Percentiles rank a stretch among this genome's conserved stretches.
phyloP scores from a whole-genome alignment of 805 yeast species.

The Wickerhamomyces bisporus region DNA sequence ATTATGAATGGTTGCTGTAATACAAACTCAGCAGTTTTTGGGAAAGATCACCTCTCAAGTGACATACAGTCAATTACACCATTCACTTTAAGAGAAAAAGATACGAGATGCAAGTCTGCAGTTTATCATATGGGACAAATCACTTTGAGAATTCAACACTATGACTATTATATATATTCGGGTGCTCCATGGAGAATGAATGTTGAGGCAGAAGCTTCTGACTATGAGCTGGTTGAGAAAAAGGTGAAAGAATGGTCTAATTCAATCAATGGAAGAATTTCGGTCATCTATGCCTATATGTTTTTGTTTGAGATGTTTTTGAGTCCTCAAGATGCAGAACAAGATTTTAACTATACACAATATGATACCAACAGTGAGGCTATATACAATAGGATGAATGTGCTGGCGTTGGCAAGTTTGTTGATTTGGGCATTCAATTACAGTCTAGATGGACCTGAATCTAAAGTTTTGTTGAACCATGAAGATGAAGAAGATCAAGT shows the following conservation, averaged over 20 bases:
- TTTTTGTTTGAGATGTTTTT: slow-evolving; percentile 59
- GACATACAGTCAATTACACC: slow-evolving; percentile 12
- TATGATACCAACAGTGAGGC: slow-evolving; percentile 52
- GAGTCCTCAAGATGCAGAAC: slow-evolving; percentile 41
- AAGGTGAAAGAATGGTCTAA: slow-evolving; percentile 51
- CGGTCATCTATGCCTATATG: slow-evolving; percentile 57
- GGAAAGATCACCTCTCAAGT: slow-evolving; percentile 13
- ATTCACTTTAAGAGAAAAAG: slow-evolving; percentile 23
- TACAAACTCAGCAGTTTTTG: slow-evolving; percentile 17
- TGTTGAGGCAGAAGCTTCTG: slow-evolving; percentile 49
- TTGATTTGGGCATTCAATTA: slow-evolving; percentile 50
- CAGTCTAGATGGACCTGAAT: slow-evolving; percentile 43
- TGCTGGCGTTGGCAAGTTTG: slow-evolving; percentile 27
- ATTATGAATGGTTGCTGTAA: slow-evolving; percentile 30
- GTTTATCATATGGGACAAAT: slow-evolving; percentile 72
- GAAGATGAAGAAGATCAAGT: slow-evolving; percentile 15
- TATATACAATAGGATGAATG: slow-evolving; percentile 33
- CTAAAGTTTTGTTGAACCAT: slow-evolving; percentile 21
- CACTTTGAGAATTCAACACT: slow-evolving; percentile 64
- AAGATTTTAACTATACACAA: slow-evolving; percentile 34
- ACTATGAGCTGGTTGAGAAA: slow-evolving; percentile 42
- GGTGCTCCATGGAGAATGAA: slow-evolving; percentile 83
- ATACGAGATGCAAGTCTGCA: slow-evolving; percentile 55
- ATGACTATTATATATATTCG: slow-evolving; percentile 72
- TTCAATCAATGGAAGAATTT: slow-evolving; percentile 42